Base-by-base conservation (phyloP, 352 stramenopile genomes). In the Globisporangium barbulae region DNA sequence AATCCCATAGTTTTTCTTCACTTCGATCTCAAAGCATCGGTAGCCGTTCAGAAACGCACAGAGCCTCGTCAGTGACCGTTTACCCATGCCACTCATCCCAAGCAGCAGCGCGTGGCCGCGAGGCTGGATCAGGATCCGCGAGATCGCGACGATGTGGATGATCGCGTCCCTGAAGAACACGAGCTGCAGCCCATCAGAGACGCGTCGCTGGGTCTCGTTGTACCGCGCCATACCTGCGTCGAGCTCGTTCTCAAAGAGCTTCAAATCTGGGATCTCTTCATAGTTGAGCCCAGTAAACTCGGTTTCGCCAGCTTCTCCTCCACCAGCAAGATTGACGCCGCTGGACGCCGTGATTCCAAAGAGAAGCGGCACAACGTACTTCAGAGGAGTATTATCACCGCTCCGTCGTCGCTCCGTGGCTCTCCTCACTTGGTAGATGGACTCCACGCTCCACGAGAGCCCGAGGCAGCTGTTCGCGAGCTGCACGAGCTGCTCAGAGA, bases 101-200 rank as follows among this genome's bases (percentile, higher is more conserved):
- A 98, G 76, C 13, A 98, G 68, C 52, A 98, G 75, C 9, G 83
- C 79, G 60, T 97, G 94, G 5, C 90, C 91, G 39, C 89, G 75
- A 0, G 88, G 88, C 33, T 97, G 88, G 48, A 89, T 76, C 9
- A 98, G 65, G 21, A 97, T 90, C 0, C 90, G 65, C 22, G 81
- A 70, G 31, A 98, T 96, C 1, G 88, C 80, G 17, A 74, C 90
- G n/a, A 96, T 76, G 53, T 97, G 89, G 8, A 92, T 56, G 44
- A 97, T 84, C 3, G 90, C 89, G 44, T 96, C 80, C 39, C 88
- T 77, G 63, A 96, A 96, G 37, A 96, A 78, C 17, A 96, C 81
- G 13, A 96, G 70, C 31, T 87, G 57, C 8, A 89, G 64, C 17
- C 52, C 31, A 41, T 69, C 64, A 4, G 42, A 48, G 4, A 17